A percentile compares a stretch with the other conserved stretches of the same genome.
phyloP scores from a whole-genome alignment of 495 filamentous ascomycete species.

The Lophiotrema nucula region DNA sequence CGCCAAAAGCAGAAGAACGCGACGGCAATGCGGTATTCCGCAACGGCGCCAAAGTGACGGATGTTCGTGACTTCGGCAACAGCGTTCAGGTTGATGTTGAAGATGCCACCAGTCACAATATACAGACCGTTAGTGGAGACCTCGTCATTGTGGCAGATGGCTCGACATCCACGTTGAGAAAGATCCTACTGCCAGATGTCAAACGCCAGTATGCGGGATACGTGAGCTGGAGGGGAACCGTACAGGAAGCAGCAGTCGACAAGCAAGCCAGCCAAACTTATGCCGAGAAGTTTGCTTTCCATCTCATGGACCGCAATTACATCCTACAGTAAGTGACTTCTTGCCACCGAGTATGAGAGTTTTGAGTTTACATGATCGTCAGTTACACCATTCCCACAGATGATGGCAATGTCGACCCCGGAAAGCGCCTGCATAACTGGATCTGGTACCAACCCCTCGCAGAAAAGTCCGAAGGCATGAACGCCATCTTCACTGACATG shows the following conservation, averaged over 20 bases:
- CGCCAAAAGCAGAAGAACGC: conserved; percentile 34
- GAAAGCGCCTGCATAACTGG: conserved; percentile 52
- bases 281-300: neutral
- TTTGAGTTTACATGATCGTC: too few relatives aligned
- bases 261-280: conserved; percentile 32
- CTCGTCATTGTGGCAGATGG: conserved; percentile 57
- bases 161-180: conserved; percentile 51
- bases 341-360: neutral
- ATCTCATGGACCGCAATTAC: conserved; percentile 37
- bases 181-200: conserved; percentile 46
- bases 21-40: conserved; percentile 48
- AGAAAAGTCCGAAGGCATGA: conserved; percentile 44
- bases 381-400: conserved; percentile 53
- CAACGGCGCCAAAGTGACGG: conserved; percentile 47
- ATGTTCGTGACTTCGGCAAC: conserved; percentile 41
- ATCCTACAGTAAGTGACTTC: conserved; percentile 48
- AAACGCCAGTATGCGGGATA: conserved; percentile 55
- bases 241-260: conserved; percentile 43
- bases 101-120: conserved; percentile 36
- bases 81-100: conserved; percentile 44
- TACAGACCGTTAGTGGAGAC: conserved; percentile 41
- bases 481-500: conserved; percentile 53
- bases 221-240: conserved; percentile 54
- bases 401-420: conserved; percentile 48
- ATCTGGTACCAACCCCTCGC: conserved; percentile 57